These are phyloP conservation scores for Floccularia luteovirens DNA, from an alignment of 768 basidiomycete species.

Conservation along the genomic window DNA sequence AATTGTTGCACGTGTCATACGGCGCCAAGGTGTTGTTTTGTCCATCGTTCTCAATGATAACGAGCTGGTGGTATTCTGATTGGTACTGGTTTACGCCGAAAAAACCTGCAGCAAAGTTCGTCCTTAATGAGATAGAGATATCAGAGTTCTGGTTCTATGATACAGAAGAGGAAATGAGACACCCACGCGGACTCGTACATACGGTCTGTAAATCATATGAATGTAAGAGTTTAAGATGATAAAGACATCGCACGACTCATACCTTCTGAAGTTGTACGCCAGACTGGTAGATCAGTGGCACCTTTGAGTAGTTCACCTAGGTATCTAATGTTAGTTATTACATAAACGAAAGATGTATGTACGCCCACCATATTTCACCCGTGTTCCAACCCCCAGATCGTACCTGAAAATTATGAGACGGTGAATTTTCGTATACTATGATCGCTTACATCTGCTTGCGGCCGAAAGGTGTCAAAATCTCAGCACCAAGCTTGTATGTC, in stretches of 20 bases:
- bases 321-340: neutral
- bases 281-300: conserved; percentile 48
- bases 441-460: conserved; percentile 53
- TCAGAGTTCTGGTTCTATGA: neutral
- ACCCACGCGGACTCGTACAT: conserved; percentile 43
- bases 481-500: conserved; percentile 73
- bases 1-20: conserved; percentile 58
- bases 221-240: conserved; percentile 3
- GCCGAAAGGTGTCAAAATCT: conserved; percentile 72
- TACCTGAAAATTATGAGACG: conserved; percentile 15
- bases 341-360: neutral
- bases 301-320: conserved; percentile 27
- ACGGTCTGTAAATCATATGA: conserved; percentile 24
- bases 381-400: conserved; percentile 47
- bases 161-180: neutral
- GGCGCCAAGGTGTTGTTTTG: conserved; percentile 71
- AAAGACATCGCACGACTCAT: conserved; percentile 3
- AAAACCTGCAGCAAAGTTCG: conserved; percentile 52
- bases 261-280: conserved; percentile 55
- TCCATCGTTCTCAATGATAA: conserved; percentile 46
- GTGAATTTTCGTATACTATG: neutral
- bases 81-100: conserved; percentile 44
- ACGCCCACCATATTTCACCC: conserved; percentile 51
- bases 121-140: conserved; percentile 10
- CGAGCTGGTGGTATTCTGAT: conserved; percentile 52